Evolutionary conservation across 306 rosid species (phyloP).

Genomic region (Astragalus glycyphyllos): DNA sequence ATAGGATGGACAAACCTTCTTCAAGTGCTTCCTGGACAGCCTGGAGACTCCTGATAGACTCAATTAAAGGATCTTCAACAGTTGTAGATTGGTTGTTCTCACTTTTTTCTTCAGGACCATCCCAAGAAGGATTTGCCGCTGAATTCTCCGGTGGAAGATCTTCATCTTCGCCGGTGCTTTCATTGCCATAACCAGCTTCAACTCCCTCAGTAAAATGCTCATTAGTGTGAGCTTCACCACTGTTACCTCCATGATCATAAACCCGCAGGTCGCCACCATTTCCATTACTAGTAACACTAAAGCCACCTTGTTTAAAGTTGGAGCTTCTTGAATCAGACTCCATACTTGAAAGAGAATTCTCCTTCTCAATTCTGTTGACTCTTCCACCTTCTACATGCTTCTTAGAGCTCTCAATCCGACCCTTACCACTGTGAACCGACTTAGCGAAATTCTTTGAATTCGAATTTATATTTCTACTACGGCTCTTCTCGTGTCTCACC

Average conservation of each 20-base stretch:
- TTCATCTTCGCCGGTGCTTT: conserved; percentile 59
- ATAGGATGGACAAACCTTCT: conserved; percentile 63
- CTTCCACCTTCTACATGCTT: conserved; percentile 77
- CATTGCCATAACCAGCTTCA: conserved; percentile 60
- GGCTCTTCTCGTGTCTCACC: conserved; percentile 60
- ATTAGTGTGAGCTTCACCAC: conserved; percentile 62
- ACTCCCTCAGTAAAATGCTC: conserved; percentile 62
- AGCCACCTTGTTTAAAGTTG: conserved; percentile 59
- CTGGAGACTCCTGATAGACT: conserved; percentile 70
- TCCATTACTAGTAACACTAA: conserved; percentile 60
- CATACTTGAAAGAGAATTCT: conserved; percentile 78
- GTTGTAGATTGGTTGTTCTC: conserved; percentile 53
- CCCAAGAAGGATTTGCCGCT: conserved; percentile 58
- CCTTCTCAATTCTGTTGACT: conserved; percentile 63
- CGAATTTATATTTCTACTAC: conserved; percentile 46
- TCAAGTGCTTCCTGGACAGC: conserved; percentile 81
- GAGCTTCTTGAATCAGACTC: conserved; percentile 98
- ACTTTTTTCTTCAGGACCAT: conserved; percentile 56
- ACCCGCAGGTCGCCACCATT: conserved; percentile 54
- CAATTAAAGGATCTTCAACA: conserved; percentile 67
- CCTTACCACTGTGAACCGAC: conserved; percentile 62
- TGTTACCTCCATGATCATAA: conserved; percentile 55
- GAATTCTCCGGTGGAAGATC: conserved; percentile 57
- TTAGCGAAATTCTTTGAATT: conserved; percentile 53
- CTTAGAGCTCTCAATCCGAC: conserved; percentile 61